phyloP scores from a whole-genome alignment of 371 early-diverging fungal species.

The Choanephora cucurbitarum region DNA sequence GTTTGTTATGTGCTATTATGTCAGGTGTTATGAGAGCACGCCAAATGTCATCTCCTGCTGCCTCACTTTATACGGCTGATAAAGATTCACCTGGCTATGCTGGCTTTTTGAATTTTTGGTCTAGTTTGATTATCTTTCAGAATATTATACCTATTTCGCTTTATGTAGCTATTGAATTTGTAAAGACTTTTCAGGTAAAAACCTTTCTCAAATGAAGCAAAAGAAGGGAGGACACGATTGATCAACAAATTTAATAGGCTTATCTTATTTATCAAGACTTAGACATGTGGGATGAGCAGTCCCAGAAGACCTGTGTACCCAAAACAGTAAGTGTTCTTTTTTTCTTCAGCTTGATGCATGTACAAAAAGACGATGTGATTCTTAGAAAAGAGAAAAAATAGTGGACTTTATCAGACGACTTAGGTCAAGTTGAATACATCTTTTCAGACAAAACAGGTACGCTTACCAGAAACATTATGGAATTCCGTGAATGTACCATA shows the following conservation, averaged over 20 bases:
- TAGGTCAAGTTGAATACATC: constrained; percentile 95
- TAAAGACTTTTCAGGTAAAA: constrained; percentile 75
- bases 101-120: constrained; percentile 65
- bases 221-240: constrained; percentile 28
- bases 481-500: constrained; percentile 88
- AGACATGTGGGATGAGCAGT: constrained; percentile 80
- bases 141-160: constrained; percentile 97
- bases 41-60: constrained; percentile 33
- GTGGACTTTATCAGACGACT: constrained; percentile 95
- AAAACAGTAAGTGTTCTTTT: constrained; percentile 52
- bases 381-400: constrained; percentile 11
- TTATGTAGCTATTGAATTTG: constrained; percentile 93
- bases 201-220: constrained; percentile 12
- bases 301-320: constrained; percentile 71
- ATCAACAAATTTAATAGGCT: constrained; percentile 72
- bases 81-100: constrained; percentile 39
- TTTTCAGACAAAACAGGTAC: constrained; percentile 99
- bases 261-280: constrained; percentile 86
- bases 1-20: constrained; percentile 72
- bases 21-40: constrained; percentile 52
- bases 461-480: constrained; percentile 91
- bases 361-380: neutral
- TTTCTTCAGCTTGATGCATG: too few species aligned
- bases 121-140: constrained; percentile 89
- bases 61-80: constrained; percentile 37